phyloP scores from a whole-genome alignment of 805 yeast species.

The Candida jianshihensis region DNA sequence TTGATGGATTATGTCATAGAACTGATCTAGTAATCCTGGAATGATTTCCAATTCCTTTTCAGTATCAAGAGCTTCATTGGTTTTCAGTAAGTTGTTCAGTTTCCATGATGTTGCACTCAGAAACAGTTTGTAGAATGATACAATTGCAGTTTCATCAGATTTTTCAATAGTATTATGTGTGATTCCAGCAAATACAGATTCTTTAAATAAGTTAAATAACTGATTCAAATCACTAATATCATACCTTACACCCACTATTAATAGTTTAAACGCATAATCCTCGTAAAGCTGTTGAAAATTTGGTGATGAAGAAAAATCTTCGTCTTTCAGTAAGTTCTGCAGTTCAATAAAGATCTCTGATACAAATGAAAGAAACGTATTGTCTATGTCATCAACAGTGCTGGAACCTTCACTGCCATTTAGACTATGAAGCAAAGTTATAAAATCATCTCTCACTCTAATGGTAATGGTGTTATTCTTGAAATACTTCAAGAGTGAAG shows the following conservation, averaged over 20 bases:
- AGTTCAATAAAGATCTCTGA: slow-evolving; percentile 5
- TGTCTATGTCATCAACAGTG: slow-evolving; percentile 7
- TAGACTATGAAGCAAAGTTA: slow-evolving; percentile 5
- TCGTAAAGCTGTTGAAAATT: slow-evolving; percentile 10
- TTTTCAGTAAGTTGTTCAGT: slow-evolving; percentile 8
- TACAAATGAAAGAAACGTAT: slow-evolving; percentile 6
- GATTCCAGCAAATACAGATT: slow-evolving; percentile 3
- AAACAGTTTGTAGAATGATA: slow-evolving; percentile 10
- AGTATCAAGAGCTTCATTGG: slow-evolving; percentile 13
- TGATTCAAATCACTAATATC: slow-evolving; percentile 7
- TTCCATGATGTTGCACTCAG: slow-evolving; percentile 15
- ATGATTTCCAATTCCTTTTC: slow-evolving; percentile 13
- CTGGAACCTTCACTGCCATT: slow-evolving; percentile 2
- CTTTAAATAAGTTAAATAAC: slow-evolving; percentile 9
- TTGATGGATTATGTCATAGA: slow-evolving; percentile 6
- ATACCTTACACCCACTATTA: slow-evolving; percentile 11
- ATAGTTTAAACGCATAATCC: slow-evolving; percentile 13
- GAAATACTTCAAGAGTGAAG: slow-evolving; percentile 11
- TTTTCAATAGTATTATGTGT: not conserved
- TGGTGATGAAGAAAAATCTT: not conserved
- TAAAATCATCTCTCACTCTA: slow-evolving; percentile 10
- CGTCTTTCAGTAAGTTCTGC: not conserved
- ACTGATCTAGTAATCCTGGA: slow-evolving; percentile 11
- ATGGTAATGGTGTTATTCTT: slow-evolving; percentile 13
- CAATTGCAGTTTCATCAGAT: not conserved